Evolutionary conservation across 148 eudicot genomes (phyloP).

Genomic region (Cornus controversa): DNA sequence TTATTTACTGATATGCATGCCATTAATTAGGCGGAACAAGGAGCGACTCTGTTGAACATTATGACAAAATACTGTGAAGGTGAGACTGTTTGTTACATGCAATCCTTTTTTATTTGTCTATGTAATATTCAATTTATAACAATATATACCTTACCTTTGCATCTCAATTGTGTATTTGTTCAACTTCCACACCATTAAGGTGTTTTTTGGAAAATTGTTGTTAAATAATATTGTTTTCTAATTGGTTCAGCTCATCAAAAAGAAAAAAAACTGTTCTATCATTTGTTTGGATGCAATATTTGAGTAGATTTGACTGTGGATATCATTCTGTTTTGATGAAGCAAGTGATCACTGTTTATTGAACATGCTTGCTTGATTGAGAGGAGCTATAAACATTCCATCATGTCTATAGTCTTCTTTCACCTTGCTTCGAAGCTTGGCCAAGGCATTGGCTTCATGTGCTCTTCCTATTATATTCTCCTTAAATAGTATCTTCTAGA

Average conservation of each 20-base stretch:
- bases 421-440: background rate
- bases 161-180: background rate
- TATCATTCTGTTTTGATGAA: background rate
- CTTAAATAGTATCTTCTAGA: too few species aligned
- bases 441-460: background rate
- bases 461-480: too few species aligned
- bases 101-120: background rate
- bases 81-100: slow-evolving; percentile 1
- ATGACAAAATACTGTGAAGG: slow-evolving; percentile 37
- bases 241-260: background rate
- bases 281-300: background rate
- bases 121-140: background rate
- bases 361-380: background rate
- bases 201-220: background rate
- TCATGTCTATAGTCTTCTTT: background rate
- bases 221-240: background rate
- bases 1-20: background rate
- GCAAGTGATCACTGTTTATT: background rate
- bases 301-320: background rate
- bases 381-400: background rate
- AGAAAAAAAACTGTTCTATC: too few species aligned
- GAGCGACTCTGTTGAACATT: slow-evolving; percentile 26
- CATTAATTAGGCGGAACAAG: slow-evolving; percentile 26
- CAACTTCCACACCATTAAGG: background rate
- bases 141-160: background rate